Percentiles rank a stretch among this genome's conserved stretches.
phyloP scores from a whole-genome alignment of 2,329 filamentous ascomycete species.

The Bimuria novae-zelandiae region DNA sequence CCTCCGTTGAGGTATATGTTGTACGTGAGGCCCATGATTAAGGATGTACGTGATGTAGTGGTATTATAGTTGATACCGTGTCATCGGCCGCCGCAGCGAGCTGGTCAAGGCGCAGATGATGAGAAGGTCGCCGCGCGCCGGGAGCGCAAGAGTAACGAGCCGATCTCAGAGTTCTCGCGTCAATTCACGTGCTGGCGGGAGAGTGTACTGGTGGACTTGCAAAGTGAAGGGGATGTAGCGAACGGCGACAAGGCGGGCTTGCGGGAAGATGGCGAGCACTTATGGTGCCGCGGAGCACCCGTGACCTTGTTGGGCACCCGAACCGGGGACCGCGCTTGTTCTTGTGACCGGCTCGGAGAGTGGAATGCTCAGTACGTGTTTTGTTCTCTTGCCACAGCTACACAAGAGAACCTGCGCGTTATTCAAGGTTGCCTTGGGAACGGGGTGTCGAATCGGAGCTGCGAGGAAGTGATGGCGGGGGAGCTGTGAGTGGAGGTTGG shows the following conservation, averaged over 20 bases:
- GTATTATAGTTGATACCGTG: not conserved
- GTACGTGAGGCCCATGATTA: conserved; percentile 81
- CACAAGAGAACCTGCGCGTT: not conserved
- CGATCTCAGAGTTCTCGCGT: not conserved
- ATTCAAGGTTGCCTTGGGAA: not conserved
- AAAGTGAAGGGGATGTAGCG: not conserved
- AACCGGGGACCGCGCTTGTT: conserved; percentile 5
- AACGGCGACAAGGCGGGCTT: not conserved
- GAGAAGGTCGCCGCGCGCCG: conserved; percentile 3
- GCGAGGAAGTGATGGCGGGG: conserved; percentile 7
- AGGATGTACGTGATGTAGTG: not conserved
- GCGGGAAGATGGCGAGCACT: not conserved
- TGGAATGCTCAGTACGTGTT: not conserved
- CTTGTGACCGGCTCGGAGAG: conserved; percentile 16
- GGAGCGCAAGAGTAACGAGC: conserved; percentile 5
- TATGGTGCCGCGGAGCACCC: conserved; percentile 10
- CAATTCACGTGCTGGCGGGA: not conserved
- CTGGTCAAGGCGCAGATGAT: not conserved
- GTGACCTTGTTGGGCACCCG: conserved; percentile 10
- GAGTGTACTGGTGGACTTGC: too few species aligned
- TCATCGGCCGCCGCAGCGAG: not conserved
- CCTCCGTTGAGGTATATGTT: conserved; percentile 86
- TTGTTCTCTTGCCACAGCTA: not conserved
- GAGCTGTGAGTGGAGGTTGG: conserved; percentile 1
- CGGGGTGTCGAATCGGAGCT: too few species aligned